Evolutionary conservation across 345 rosid genomes (phyloP), one percentile per base, ranked within the genome.

Genomic region (Xanthoceras sorbifolium): DNA sequence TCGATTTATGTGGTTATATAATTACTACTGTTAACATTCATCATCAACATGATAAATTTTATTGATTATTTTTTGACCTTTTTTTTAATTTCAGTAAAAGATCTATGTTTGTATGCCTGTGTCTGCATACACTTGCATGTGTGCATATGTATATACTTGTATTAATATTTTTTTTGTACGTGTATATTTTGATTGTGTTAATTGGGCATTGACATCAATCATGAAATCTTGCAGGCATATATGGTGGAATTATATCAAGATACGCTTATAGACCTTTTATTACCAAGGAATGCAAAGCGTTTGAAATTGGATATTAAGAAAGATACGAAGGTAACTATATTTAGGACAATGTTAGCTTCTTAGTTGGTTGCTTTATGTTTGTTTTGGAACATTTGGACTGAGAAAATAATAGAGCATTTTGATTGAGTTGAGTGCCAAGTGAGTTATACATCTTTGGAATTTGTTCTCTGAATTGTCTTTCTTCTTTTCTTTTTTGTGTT

Each of bases 191-290:
- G 28, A 23, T 38, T n/a, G 44, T 71, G 10, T 71, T 6, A 4
- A 72, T 76, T 50, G 12, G 52, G 29, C 61, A 38, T 29, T 77
- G 60, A 79, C 29, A 18, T 64, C 44, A 7, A 54, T 79, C 50
- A 42, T 67, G 52, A 32, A 54, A 64, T 78, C 77, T 64, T 85
- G 84, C 82, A 96, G 98, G 97, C 93, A 63, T 96, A 91, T 72
- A 92, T 96, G 92, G 97, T 96, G 81, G 98, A 96, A 86, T 75
- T 96, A 67, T 96, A 96, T 85, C 99, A 96, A 84, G 99, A 96
- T 80, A 92, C 90, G 18, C 93, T 96, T 72, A 86, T 92, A 38
- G 98, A 96, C 77, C 98, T 96, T 82, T 68, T 96, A 50, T 80
- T 91, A 52, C 92, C 97, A 63, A 96, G 86, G 84, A 88, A 79